Evolutionary conservation across 176 grass and related monocot species (phyloP).

Genomic region (Eleusine coracana): DNA sequence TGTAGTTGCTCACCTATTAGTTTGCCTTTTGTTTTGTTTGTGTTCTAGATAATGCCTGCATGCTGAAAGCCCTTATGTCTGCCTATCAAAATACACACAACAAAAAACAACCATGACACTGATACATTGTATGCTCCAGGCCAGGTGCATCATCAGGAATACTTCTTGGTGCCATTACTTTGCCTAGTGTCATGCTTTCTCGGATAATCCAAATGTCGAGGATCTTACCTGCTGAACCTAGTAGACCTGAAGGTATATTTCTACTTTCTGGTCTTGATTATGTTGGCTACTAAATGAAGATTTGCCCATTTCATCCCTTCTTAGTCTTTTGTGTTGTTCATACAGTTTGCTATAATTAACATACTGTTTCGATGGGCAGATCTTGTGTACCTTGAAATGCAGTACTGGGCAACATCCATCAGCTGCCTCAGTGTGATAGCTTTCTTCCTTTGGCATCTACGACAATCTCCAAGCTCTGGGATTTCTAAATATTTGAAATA

Average conservation of each 20-base stretch:
- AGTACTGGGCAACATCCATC: conserved; percentile 75
- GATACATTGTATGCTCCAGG: conserved; percentile 49
- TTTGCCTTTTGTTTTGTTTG: neutral
- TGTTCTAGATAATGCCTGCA: neutral
- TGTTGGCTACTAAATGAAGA: neutral
- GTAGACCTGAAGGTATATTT: conserved; percentile 54
- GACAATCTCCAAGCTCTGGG: conserved; percentile 39
- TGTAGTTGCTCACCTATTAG: neutral
- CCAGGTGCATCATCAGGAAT: conserved; percentile 91
- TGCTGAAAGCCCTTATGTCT: neutral
- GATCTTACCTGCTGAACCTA: conserved; percentile 52
- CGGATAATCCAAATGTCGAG: conserved; percentile 78
- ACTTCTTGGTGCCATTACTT: conserved; percentile 84
- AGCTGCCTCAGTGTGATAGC: conserved; percentile 70
- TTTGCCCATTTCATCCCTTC: neutral
- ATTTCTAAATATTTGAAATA: conserved; percentile 44
- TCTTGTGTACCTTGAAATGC: conserved; percentile 68
- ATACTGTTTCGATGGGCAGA: conserved; percentile 50
- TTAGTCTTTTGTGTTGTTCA: neutral
- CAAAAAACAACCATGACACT: neutral
- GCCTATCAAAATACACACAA: neutral
- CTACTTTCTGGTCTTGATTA: neutral
- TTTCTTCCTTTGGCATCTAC: conserved; percentile 68
- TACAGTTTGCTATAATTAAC: conserved; percentile 24
- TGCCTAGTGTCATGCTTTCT: conserved; percentile 91